Conservation (phyloP, 352 stramenopile genomes). For the Pythium folliculosum region DNA sequence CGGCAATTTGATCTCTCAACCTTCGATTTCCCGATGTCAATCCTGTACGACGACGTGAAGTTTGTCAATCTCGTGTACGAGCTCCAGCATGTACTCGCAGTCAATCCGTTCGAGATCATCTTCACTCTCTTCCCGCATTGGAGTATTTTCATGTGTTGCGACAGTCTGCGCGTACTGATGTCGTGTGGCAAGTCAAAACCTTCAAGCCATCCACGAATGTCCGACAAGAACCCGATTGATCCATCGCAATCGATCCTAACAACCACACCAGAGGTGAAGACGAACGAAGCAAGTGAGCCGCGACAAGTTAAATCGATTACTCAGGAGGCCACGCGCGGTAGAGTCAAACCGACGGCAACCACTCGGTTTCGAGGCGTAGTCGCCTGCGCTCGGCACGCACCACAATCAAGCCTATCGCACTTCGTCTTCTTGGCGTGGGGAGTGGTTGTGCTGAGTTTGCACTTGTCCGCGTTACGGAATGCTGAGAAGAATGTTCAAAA, state of each 20-base stretch:
- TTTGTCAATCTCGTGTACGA: conserved; percentile 46
- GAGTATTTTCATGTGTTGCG: conserved; percentile 19
- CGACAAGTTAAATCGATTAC: too few relatives aligned
- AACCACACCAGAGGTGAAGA: neutral
- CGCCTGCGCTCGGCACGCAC: neutral
- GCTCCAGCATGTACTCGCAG: conserved; percentile 36
- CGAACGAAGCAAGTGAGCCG: too few relatives aligned
- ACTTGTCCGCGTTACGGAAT: conserved; percentile 1
- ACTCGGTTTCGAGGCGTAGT: neutral
- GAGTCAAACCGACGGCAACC: too few relatives aligned
- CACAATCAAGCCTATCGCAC: neutral
- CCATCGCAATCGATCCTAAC: too few relatives aligned
- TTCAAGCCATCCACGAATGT: too few relatives aligned
- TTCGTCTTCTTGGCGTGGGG: conserved; percentile 13
- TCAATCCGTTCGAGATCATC: conserved; percentile 9
- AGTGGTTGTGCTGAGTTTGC: neutral
- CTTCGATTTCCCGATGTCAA: conserved; percentile 27
- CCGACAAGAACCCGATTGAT: too few relatives aligned
- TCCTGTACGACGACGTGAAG: conserved; percentile 42
- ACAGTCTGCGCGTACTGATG: conserved; percentile 3
- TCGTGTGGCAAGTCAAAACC: neutral
- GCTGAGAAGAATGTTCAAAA: neutral
- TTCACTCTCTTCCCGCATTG: conserved; percentile 21
- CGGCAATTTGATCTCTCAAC: conserved; percentile 30
- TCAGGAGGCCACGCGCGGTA: too few relatives aligned